phyloP scores from a whole-genome alignment of 306 rosid species.

The Dalbergia oliveri region DNA sequence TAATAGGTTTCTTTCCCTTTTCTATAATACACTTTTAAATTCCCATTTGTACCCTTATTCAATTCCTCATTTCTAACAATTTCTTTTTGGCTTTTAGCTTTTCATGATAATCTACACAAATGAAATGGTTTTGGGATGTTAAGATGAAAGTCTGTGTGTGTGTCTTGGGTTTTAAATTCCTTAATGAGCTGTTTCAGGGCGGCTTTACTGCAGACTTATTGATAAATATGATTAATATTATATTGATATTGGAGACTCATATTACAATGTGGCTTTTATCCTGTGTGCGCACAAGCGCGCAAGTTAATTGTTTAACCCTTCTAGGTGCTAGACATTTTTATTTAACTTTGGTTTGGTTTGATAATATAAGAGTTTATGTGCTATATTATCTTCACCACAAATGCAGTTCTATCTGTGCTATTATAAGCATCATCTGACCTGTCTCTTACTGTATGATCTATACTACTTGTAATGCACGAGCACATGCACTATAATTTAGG shows the following conservation, averaged over 20 bases:
- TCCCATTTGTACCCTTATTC: too few relatives aligned
- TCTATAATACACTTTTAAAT: too few relatives aligned
- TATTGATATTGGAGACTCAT: too few relatives aligned
- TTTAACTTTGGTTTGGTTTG: background rate
- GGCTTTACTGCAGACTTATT: too few relatives aligned
- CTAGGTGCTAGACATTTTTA: too few relatives aligned
- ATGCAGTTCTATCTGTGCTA: background rate
- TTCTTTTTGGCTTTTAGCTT: background rate
- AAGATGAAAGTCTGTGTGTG: background rate
- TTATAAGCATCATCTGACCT: background rate
- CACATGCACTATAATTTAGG: constrained; percentile 14
- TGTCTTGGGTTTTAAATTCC: background rate
- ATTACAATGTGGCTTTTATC: too few relatives aligned
- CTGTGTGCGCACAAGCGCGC: too few relatives aligned
- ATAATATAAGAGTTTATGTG: background rate
- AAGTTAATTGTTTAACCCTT: too few relatives aligned
- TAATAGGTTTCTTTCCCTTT: too few relatives aligned
- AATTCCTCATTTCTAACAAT: too few relatives aligned
- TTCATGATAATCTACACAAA: background rate
- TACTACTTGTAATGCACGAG: constrained; percentile 17
- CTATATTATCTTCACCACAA: background rate
- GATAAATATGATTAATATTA: too few relatives aligned
- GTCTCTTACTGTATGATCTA: background rate
- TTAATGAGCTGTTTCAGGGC: too few relatives aligned
- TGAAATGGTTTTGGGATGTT: constrained; percentile 16